Evolutionary conservation across 2,329 filamentous ascomycete species (phyloP), one percentile per base, ranked within the genome.

Genomic region (Hymenoscyphus linearis): DNA sequence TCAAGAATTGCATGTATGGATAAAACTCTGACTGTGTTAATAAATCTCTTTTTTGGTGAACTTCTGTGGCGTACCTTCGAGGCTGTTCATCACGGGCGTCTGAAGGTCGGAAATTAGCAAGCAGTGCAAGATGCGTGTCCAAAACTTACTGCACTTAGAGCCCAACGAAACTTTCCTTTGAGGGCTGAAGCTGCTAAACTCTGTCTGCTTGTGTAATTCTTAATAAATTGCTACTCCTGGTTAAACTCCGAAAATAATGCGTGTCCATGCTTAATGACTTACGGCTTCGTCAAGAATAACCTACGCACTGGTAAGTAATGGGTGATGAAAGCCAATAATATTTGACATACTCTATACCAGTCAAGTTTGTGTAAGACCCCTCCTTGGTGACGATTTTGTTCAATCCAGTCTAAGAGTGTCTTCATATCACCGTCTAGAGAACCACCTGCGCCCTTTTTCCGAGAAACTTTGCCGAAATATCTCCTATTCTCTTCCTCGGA

Each of bases 281-380:
- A 65, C 64, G 0, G 77, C 80, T 66, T 85, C 83, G 52, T 85
- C 82, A 0, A 85, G 70, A 1, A 85, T 76, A 3, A 85, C 60
- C 2, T 65, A 31, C 1, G 14, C 7, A 5, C 31, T 26, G 9
- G 1, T 31, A 26, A 14, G 35, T 34, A 25, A 6, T 4, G 3
- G 7, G 13, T n/a, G 25, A 4, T 13, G 16, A 31, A 55, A 35
- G 9, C 10, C 7, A 34, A 2, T 2, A n/a, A 10, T 13, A 16
- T 16, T 16, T 4, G 7, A n/a, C 16, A 5, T 60, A 65, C 63
- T 26, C 83, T 71, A 40, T 80, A 76, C 72, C 77, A 83, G 0
- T 72, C 68, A 6, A 76, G 64, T 1, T 61, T 44, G 58, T 77
- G 76, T 0, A 79, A 65, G 3, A 14, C 4, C 1, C 55, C 36